Base-by-base conservation (phyloP, 2,329 filamentous ascomycete genomes). In the Claviceps quebecensis region DNA sequence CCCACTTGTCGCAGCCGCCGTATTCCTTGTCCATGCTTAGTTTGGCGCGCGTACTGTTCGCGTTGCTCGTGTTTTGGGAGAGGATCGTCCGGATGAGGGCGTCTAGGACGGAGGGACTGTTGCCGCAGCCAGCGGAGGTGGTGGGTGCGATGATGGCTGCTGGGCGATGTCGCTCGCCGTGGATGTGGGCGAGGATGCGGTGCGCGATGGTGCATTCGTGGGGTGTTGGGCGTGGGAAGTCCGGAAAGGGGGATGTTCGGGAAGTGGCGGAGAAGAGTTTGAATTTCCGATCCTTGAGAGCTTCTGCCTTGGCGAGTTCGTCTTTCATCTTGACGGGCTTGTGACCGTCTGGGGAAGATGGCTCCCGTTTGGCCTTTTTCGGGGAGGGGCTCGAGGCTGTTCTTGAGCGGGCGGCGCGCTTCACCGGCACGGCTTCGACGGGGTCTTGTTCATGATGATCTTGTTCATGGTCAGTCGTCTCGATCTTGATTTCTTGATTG, bases 121-220 rank as follows among this genome's bases (percentile, higher is more conserved):
- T 66, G 19, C 74, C 74, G 60, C 74, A 77, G 51, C 86, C 86
- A 3, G 86, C 80, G 14, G 82, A 73, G 11, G 76, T 74, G 4
- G 80, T 66, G 0, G 85, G 82, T 17, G 78, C 74, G 3, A 81
- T 77, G 3, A 86, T 72, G 1, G 72, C 72, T 9, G 76, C 72
- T 0, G 86, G 86, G 0, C 78, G 75, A 41, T 67, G 64, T 26
- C 84, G 74, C 50, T 77, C 72, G 11, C 86, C 86, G 61, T 91
- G 86, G 0, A 82, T 65, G 6, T 69, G 69, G 2, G 79, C 73
- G 0, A 93, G 76, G 26, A 89, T 73, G 3, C 69, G 67, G 54
- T 81, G 79, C n/a, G 87, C 83, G 52, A 81, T 74, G 54, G 77
- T 71, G 64, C 85, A 88, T 61, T 89, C 83, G 34, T 77, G 74